phyloP scores from a whole-genome alignment of 108 stramenopile species.

The Cyclotella cryptica region DNA sequence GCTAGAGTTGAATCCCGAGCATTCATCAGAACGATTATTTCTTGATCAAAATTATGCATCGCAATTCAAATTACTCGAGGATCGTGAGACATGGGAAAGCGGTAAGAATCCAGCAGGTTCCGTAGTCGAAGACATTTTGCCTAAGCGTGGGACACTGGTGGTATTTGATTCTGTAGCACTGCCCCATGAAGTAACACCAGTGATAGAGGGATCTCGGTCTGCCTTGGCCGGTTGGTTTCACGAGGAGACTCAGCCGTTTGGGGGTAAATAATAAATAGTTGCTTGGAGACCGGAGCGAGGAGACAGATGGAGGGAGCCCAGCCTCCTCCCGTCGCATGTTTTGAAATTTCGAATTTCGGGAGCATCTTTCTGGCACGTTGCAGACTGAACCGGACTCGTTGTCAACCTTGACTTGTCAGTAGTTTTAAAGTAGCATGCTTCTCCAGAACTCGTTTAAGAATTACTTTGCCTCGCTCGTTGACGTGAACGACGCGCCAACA shows the following conservation, averaged over 20 bases:
- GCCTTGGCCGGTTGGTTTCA: slow-evolving; percentile 67
- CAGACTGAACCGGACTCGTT: no score
- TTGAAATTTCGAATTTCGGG: no score
- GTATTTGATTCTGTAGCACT: slow-evolving; percentile 64
- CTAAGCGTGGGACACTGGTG: slow-evolving; percentile 50
- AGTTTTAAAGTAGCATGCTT: no score
- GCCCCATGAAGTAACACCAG: slow-evolving; percentile 55
- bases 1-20: slow-evolving; percentile 18
- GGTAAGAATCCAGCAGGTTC: slow-evolving; percentile 31
- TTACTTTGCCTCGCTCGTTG: no score
- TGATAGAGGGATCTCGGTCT: slow-evolving; percentile 30
- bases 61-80: slow-evolving; percentile 38
- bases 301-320: no score
- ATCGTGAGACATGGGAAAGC: slow-evolving; percentile 33
- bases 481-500: no score
- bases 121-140: slow-evolving; percentile 42
- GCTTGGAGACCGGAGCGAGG: no score
- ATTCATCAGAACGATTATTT: slow-evolving; percentile 25
- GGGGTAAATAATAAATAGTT: background rate
- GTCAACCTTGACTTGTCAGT: no score
- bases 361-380: no score
- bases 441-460: no score
- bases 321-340: no score
- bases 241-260: slow-evolving; percentile 53
- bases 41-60: slow-evolving; percentile 3